Evolutionary conservation across 352 stramenopile genomes (phyloP).

Genomic region (Pythium utonaiense): DNA sequence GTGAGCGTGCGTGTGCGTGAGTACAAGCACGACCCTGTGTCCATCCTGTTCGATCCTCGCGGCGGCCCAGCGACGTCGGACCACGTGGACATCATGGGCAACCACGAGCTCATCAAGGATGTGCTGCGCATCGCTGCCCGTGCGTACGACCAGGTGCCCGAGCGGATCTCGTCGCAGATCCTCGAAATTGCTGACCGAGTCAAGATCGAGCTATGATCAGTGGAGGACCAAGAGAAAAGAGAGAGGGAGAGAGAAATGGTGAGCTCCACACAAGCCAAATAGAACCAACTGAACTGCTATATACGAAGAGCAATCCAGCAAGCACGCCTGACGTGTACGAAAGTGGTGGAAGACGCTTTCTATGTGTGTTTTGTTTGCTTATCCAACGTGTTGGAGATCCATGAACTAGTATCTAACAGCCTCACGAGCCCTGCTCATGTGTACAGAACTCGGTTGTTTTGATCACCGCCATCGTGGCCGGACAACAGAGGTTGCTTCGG

Average conservation of each 20-base stretch:
- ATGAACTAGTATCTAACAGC: background rate
- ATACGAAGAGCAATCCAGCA: too few species aligned
- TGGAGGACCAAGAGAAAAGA: too few species aligned
- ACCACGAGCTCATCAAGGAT: slow-evolving; percentile 87
- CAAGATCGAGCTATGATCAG: slow-evolving; percentile 19
- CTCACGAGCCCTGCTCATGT: too few species aligned
- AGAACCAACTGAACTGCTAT: too few species aligned
- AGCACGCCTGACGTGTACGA: too few species aligned
- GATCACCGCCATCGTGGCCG: background rate
- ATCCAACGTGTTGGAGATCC: too few species aligned
- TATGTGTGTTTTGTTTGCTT: background rate
- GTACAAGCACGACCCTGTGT: slow-evolving; percentile 72
- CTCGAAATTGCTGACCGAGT: slow-evolving; percentile 59
- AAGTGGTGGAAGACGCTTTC: background rate
- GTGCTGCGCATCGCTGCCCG: slow-evolving; percentile 53
- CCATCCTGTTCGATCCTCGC: slow-evolving; percentile 65
- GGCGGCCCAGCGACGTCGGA: slow-evolving; percentile 79
- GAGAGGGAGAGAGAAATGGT: too few species aligned
- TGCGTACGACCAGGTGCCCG: slow-evolving; percentile 68
- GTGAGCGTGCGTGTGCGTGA: slow-evolving; percentile 85
- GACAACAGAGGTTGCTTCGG: slow-evolving; percentile 17
- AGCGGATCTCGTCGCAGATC: slow-evolving; percentile 70
- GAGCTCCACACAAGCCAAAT: too few species aligned
- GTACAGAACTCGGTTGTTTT: background rate
- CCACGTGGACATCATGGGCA: slow-evolving; percentile 96